phyloP scores from a whole-genome alignment of 2,329 filamentous ascomycete species.

The Colletotrichum musae region DNA sequence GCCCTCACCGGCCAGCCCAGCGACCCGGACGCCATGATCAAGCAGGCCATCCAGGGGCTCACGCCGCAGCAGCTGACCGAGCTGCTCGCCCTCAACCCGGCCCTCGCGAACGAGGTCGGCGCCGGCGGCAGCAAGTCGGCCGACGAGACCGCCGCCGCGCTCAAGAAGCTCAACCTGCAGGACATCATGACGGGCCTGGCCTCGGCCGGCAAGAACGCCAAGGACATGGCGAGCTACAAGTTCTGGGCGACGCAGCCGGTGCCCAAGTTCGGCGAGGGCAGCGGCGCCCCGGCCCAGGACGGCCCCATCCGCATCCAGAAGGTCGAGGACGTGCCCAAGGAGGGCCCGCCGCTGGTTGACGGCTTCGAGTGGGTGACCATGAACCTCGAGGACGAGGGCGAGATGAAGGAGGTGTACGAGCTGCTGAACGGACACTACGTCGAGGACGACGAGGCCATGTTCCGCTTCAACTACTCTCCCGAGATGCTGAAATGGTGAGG shows the following conservation, averaged over 20 bases:
- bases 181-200: constrained; percentile 83
- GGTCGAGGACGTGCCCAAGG: constrained; percentile 82
- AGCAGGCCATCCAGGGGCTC: constrained; percentile 68
- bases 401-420: constrained; percentile 92
- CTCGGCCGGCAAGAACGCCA: constrained; percentile 87
- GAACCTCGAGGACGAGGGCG: constrained; percentile 83
- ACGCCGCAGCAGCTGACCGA: constrained; percentile 73
- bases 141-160: constrained; percentile 63
- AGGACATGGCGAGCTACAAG: constrained; percentile 97
- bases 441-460: constrained; percentile 96
- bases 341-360: constrained; percentile 80
- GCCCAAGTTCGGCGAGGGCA: constrained; percentile 78
- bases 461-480: constrained; percentile 95
- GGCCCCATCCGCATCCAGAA: constrained; percentile 88
- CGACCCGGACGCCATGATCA: constrained; percentile 57
- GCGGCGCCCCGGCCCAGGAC: constrained; percentile 72
- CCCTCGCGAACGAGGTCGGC: constrained; percentile 72
- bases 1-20: constrained; percentile 54
- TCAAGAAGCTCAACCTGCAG: constrained; percentile 76
- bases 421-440: constrained; percentile 95
- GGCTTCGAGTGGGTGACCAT: constrained; percentile 97
- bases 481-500: constrained; percentile 89
- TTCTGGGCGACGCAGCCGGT: constrained; percentile 99
- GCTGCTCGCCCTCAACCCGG: constrained; percentile 80
- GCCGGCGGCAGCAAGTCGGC: constrained; percentile 54